Evolutionary conservation across 83 land plant genomes (phyloP), one percentile per base, ranked within the genome.

Genomic region (Isoetes engelmannii): DNA sequence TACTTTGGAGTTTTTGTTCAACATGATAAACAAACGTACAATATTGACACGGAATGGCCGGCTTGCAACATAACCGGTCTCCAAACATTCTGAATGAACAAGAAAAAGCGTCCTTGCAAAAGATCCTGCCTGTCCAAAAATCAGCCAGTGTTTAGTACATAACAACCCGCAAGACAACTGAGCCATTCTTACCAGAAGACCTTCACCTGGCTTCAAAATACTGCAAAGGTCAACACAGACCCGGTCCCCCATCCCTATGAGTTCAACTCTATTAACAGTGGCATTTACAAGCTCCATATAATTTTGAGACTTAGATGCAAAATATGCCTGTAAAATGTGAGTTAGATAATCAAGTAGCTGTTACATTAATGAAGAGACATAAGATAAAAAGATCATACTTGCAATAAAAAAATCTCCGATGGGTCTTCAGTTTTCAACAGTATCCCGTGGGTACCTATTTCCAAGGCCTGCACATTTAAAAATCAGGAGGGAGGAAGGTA

Each of bases 41-140:
- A 94, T 94, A 83, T 92, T 92, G 47, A 92, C 91, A 15, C 97
- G 87, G 64, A 92, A 92, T 50, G 97, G 97, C 59, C 97, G 82
- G 84, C 95, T 89, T 6, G 88, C 88, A 63, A 92, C 86, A 78
- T 92, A 92, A 71, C 77, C 72, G 47, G 90, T 78, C 68, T 89
- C 88, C 61, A 89, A 77, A 73, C 97, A 92, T 74, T 92, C 97
- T 21, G 94, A 92, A 63, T 92, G 97, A 45, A 92, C 89, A 73
- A 92, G 85, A 58, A 89, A 92, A 61, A 92, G 89, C 19, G 88
- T 91, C 62, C 97, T 83, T 12, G 94, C 97, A 81, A 86, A 92
- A 19, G 97, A 89, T 61, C 97, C 92, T 67, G 89, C 94, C 97
- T 89, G 74, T 41, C 3, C 5, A 72, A 69, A 53, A 28, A 66